phyloP scores from a whole-genome alignment of 345 rosid species.

The Populus deltoides region DNA sequence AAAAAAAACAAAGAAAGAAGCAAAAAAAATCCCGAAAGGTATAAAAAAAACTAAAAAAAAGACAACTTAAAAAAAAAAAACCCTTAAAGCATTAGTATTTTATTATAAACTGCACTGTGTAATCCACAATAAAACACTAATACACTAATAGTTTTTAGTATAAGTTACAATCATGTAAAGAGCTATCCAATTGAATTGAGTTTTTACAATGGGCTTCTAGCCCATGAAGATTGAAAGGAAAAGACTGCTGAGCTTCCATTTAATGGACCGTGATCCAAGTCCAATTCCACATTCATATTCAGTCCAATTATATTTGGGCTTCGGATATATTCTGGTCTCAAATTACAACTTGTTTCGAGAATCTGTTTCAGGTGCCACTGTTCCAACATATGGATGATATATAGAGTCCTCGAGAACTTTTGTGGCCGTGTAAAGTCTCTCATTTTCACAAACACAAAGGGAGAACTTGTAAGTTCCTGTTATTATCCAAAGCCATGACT shows the following conservation, averaged over 20 bases:
- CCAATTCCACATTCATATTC: background rate
- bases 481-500: background rate
- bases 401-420: slow-evolving; percentile 84
- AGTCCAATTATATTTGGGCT: background rate
- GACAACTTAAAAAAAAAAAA: too few species aligned
- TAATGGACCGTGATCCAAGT: too few species aligned
- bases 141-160: too few species aligned
- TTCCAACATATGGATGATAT: slow-evolving; percentile 96
- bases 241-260: background rate
- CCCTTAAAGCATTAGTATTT: too few species aligned
- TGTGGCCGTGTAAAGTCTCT: slow-evolving; percentile 93
- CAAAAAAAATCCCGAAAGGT: too few species aligned
- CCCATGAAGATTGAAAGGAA: background rate
- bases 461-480: slow-evolving; percentile 67
- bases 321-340: too few species aligned
- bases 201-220: background rate
- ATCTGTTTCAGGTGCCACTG: slow-evolving; percentile 63
- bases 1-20: too few species aligned
- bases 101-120: too few species aligned
- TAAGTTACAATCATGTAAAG: too few species aligned
- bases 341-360: background rate
- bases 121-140: too few species aligned
- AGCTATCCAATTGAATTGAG: background rate
- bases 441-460: slow-evolving; percentile 90
- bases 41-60: too few species aligned